These are phyloP conservation scores for Soucietia sequanensis DNA, from an alignment of 805 yeast genomes.

Conservation along the genomic window DNA sequence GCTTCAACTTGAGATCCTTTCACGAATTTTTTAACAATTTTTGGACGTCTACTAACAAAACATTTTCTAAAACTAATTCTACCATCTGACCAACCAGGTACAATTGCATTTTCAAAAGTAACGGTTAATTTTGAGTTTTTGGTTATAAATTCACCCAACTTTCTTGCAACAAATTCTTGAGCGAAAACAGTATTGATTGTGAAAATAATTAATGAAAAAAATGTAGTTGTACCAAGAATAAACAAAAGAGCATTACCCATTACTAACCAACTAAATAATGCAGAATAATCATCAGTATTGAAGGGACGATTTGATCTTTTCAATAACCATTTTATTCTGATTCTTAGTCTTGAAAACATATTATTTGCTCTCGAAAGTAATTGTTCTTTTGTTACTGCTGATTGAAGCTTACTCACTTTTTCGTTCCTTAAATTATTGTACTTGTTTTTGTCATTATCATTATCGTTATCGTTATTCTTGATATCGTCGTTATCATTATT, in stretches of 20 bases:
- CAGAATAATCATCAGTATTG: constrained; percentile 88
- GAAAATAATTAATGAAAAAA: constrained; percentile 74
- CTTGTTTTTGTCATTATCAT: too few species aligned
- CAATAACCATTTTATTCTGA: constrained; percentile 66
- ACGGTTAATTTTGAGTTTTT: constrained; percentile 79
- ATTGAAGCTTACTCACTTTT: too few species aligned
- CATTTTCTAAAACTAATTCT: constrained; percentile 82
- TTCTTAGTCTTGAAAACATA: constrained; percentile 25
- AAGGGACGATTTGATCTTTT: constrained; percentile 78
- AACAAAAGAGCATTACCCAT: constrained; percentile 83
- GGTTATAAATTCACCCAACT: constrained; percentile 80
- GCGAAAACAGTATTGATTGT: constrained; percentile 83
- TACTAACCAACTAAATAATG: constrained; percentile 87
- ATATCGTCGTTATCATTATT: too few species aligned
- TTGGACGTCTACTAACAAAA: constrained; percentile 82
- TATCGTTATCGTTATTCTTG: too few species aligned
- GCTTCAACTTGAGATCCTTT: constrained; percentile 78
- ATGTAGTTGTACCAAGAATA: constrained; percentile 88
- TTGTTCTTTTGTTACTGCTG: constrained; percentile 20
- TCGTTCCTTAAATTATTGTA: too few species aligned
- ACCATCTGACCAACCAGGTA: constrained; percentile 91
- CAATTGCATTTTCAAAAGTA: constrained; percentile 89
- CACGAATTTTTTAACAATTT: constrained; percentile 48
- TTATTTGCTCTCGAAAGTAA: constrained; percentile 26
- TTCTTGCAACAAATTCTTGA: constrained; percentile 80